Base-by-base conservation (phyloP, 768 basidiomycete species). In the Sutorius australiensis region DNA sequence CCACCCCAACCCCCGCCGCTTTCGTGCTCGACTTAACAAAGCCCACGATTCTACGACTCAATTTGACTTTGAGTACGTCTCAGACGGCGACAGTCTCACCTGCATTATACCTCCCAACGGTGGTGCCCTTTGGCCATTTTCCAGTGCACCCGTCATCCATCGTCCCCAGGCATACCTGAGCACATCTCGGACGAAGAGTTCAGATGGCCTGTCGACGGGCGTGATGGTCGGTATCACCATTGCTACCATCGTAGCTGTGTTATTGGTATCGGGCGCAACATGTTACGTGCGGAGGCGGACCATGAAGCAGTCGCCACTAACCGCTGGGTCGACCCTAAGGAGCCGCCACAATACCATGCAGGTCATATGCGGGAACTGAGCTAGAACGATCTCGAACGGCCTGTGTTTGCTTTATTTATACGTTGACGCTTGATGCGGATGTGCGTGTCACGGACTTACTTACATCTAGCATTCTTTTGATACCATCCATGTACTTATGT, bases 101-200 rank as follows among this genome's bases (percentile, higher is more conserved):
- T 90, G 88, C 57, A 79, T 90, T 48, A 57, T 80, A 12, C 86
- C 87, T 30, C 87, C 87, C 1, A 67, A 74, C 31, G 82, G 81
- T 28, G 87, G 87, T 12, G 77, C 82, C 65, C 86, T 76, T 61
- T 89, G 88, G 88, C 88, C 88, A 0, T 85, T 79, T 24, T 24
- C 24, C 24, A 4, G 2, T 24, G 2, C 24, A 24, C 24, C 64
- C 27, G 53, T 65, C 0, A 27, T 56, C 28, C 47, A 45, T 40
- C 56, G 59, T 24, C 57, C 68, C 1, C 39, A 56, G 37, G 13
- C 57, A 30, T 50, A 30, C 38, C 36, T 24, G 24, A 24, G 24
- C 24, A 4, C 24, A 24, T 24, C 24, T 24, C 24, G 4, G 2
- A 37, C 16, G n/a, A n/a, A 52, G 28, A 45, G 55, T 41, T 49